Conservation (phyloP, 164 flowering plant genomes). For the Umbellularia californica region DNA sequence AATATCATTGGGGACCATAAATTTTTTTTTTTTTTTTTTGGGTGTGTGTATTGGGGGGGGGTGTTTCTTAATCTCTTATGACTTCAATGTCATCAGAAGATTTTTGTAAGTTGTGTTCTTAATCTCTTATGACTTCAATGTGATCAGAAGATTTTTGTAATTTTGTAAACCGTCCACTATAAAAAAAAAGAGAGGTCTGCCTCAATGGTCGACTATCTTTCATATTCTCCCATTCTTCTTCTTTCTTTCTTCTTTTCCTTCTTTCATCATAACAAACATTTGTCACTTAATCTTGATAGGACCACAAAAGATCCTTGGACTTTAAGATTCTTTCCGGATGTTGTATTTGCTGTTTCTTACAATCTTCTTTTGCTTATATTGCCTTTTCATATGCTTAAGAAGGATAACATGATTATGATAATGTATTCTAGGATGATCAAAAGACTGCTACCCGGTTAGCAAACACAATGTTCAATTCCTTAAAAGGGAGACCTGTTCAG, state of each 20-base stretch:
- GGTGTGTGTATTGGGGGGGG: too few species aligned
- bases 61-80: too few species aligned
- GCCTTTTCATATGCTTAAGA: neutral
- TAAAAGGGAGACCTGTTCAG: slow-evolving; percentile 94
- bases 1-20: too few species aligned
- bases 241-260: neutral
- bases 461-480: slow-evolving; percentile 81
- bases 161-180: too few species aligned
- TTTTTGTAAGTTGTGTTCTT: too few species aligned
- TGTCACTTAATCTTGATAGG: neutral
- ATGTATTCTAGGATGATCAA: slow-evolving; percentile 72
- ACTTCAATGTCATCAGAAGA: too few species aligned
- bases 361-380: slow-evolving; percentile 3
- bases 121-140: too few species aligned
- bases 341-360: neutral
- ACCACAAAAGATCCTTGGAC: neutral
- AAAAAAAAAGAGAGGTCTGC: neutral
- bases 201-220: neutral
- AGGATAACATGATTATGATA: slow-evolving; percentile 9
- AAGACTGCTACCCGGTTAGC: slow-evolving; percentile 69
- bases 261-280: neutral
- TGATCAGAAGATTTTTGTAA: too few species aligned
- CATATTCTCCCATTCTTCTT: neutral
- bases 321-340: neutral
- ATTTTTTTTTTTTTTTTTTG: too few species aligned